Percentiles rank a stretch among this genome's conserved stretches.
phyloP scores from a whole-genome alignment of 176 grass and related monocot genomes.

The Cymbopogon citratus region DNA sequence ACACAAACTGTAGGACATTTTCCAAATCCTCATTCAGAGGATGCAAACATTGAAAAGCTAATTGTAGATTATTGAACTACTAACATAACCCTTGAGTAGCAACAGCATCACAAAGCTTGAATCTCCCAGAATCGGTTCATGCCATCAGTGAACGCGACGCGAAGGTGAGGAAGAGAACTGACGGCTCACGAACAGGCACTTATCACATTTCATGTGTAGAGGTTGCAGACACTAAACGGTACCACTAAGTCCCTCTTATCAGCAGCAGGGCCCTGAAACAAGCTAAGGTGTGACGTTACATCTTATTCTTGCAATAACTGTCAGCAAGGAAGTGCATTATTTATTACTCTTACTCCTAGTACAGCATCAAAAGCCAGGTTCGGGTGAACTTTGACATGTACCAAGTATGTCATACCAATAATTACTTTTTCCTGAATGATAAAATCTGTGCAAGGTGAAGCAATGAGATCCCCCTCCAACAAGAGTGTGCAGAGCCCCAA shows the following conservation, averaged over 20 bases:
- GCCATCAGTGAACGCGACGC: neutral
- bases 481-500: neutral
- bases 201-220: constrained; percentile 24
- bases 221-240: constrained; percentile 44
- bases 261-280: constrained; percentile 64
- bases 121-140: neutral
- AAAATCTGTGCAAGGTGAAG: constrained; percentile 40
- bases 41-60: constrained; percentile 12
- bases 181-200: constrained; percentile 3
- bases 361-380: constrained; percentile 47
- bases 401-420: constrained; percentile 50
- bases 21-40: neutral
- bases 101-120: constrained; percentile 23
- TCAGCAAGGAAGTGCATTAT: constrained; percentile 49
- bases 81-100: neutral
- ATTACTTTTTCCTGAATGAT: constrained; percentile 23
- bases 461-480: neutral
- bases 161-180: constrained; percentile 28
- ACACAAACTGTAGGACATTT: neutral
- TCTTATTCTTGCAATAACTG: constrained; percentile 41
- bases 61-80: constrained; percentile 27
- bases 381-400: constrained; percentile 51
- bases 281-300: constrained; percentile 42
- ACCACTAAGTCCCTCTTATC: constrained; percentile 43
- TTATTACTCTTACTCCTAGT: constrained; percentile 51